A percentile compares a stretch with the other conserved stretches of the same genome.
phyloP scores from a whole-genome alignment of 106 monocot genomes.

The Agapanthus africanus region DNA sequence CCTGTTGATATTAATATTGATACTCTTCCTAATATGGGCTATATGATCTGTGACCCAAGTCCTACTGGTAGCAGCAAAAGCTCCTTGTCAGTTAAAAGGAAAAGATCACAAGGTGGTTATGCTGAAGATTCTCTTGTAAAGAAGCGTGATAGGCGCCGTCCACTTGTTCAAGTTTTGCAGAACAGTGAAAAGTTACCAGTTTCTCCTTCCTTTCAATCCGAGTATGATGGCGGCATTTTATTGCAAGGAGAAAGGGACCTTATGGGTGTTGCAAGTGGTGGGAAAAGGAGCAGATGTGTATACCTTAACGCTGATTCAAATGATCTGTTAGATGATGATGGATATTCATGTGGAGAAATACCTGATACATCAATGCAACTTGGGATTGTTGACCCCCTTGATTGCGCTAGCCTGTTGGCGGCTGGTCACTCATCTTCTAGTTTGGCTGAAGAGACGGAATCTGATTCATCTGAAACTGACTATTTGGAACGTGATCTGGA shows the following conservation, averaged over 20 bases:
- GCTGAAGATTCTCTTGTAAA: slow-evolving; percentile 47
- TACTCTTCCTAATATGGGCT: slow-evolving; percentile 16
- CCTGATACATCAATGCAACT: slow-evolving; percentile 21
- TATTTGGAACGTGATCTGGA: slow-evolving; percentile 9
- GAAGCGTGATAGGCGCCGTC: slow-evolving; percentile 58
- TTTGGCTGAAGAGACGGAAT: slow-evolving; percentile 22
- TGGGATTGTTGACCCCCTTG: slow-evolving; percentile 17
- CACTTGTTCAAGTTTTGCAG: slow-evolving; percentile 27
- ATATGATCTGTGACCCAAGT: slow-evolving; percentile 10
- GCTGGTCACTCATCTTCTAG: slow-evolving; percentile 34
- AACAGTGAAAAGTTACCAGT: slow-evolving; percentile 55
- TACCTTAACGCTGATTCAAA: slow-evolving; percentile 34
- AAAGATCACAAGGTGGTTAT: slow-evolving; percentile 34
- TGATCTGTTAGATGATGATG: slow-evolving; percentile 28
- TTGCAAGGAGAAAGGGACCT: slow-evolving; percentile 21
- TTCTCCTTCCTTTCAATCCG: slow-evolving; percentile 18
- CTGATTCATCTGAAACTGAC: slow-evolving; percentile 24
- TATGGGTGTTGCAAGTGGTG: slow-evolving; percentile 8
- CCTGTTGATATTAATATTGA: slow-evolving; percentile 21
- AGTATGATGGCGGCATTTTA: slow-evolving; percentile 8
- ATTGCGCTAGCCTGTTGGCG: slow-evolving; percentile 17
- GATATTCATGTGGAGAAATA: slow-evolving; percentile 39
- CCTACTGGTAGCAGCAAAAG: slow-evolving; percentile 24
- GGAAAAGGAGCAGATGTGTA: slow-evolving; percentile 29
- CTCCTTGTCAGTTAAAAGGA: slow-evolving; percentile 29